Conservation (phyloP, 2,329 filamentous ascomycete genomes). For the Alternaria dauci region DNA sequence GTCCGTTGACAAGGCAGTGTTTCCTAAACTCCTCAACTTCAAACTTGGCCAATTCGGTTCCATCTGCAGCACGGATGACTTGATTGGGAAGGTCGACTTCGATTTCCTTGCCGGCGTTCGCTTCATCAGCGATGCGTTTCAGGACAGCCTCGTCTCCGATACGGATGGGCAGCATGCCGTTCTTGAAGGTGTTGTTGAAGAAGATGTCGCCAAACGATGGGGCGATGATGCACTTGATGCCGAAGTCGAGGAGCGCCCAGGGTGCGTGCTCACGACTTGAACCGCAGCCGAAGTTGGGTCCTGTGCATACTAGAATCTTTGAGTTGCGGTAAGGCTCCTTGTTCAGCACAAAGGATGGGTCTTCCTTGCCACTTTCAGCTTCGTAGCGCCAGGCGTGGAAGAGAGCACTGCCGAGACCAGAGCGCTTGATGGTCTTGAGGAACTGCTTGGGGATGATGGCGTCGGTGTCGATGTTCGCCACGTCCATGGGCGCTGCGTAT, state of each 20-base stretch:
- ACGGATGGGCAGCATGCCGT: constrained; percentile 92
- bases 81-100: constrained; percentile 91
- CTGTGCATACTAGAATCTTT: constrained; percentile 92
- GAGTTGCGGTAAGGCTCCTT: constrained; percentile 81
- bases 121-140: constrained; percentile 76
- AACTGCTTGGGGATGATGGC: constrained; percentile 99
- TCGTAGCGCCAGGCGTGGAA: constrained; percentile 84
- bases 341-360: constrained; percentile 87
- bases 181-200: constrained; percentile 99
- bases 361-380: constrained; percentile 72
- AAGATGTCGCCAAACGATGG: constrained; percentile 92
- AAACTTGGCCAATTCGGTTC: constrained; percentile 78
- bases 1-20: constrained; percentile 90
- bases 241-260: constrained; percentile 96
- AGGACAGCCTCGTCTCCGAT: constrained; percentile 74
- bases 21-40: constrained; percentile 94
- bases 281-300: constrained; percentile 94
- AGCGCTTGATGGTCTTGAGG: constrained; percentile 98
- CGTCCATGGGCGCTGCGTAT: constrained; percentile 85
- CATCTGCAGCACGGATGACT: constrained; percentile 77
- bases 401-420: constrained; percentile 85
- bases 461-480: constrained; percentile 95
- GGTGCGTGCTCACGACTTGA: constrained; percentile 93
- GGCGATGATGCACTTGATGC: constrained; percentile 92
- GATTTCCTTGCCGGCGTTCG: constrained; percentile 79